Conservation (phyloP, 176 grass and related monocot species). For the Oryza meyeriana region DNA sequence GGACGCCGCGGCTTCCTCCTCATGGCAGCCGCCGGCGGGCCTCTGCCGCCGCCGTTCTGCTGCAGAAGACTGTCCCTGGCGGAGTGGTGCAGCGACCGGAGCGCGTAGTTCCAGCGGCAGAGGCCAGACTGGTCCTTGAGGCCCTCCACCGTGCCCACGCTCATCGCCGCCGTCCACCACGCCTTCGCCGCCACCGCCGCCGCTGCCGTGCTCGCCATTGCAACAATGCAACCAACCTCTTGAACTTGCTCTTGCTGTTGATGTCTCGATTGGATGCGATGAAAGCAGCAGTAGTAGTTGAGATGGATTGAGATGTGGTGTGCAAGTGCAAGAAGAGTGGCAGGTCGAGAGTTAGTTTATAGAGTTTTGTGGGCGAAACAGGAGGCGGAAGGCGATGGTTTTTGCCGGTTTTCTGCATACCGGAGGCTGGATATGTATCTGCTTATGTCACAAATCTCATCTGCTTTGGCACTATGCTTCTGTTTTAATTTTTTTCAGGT, state of each 20-base stretch:
- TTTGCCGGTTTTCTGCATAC: neutral
- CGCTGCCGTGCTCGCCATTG: neutral
- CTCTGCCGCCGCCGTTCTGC: neutral
- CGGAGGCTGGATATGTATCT: neutral
- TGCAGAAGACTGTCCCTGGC: neutral
- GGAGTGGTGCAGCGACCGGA: neutral
- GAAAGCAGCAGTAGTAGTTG: too few species aligned
- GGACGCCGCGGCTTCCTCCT: neutral
- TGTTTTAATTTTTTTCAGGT: too few species aligned
- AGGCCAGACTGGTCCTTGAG: constrained; percentile 54
- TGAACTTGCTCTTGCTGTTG: neutral
- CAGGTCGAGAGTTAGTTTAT: neutral
- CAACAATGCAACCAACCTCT: neutral
- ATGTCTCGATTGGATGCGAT: neutral
- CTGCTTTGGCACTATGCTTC: neutral
- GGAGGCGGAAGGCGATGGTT: neutral
- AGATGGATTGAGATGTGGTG: neutral
- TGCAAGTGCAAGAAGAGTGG: neutral
- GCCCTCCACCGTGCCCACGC: constrained; percentile 49
- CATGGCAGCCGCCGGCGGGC: neutral
- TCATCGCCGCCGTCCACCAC: constrained; percentile 29
- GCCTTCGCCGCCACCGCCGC: constrained; percentile 15
- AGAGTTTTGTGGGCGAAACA: neutral
- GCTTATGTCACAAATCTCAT: neutral
- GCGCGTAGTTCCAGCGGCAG: constrained; percentile 56